A percentile compares a stretch with the other conserved stretches of the same genome.
These are phyloP conservation scores for Obba rivulosa DNA, from an alignment of 768 basidiomycete genomes.

Conservation along the genomic window DNA sequence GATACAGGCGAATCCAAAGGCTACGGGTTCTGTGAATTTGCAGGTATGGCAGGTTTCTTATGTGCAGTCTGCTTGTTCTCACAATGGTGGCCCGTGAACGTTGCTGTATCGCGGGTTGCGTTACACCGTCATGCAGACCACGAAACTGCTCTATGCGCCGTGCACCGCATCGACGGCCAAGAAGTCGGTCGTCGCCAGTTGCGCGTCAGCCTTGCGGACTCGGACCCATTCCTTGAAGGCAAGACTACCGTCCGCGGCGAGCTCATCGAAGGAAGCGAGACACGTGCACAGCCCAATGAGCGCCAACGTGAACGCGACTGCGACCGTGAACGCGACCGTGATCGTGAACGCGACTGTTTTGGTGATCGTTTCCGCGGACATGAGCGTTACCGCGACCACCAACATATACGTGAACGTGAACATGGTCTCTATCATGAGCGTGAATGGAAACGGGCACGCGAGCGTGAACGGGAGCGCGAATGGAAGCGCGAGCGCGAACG, in stretches of 20 bases:
- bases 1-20: conserved; percentile 94
- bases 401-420: no score
- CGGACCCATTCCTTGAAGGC: conserved; percentile 87
- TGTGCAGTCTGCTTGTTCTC: background rate
- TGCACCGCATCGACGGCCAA: conserved; percentile 90
- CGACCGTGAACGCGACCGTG: no score
- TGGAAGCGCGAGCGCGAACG: no score
- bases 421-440: no score
- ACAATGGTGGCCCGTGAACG: background rate
- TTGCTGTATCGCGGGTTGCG: background rate
- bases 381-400: no score
- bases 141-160: conserved; percentile 92
- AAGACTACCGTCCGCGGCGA: conserved; percentile 86
- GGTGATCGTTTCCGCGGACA: no score
- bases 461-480: no score
- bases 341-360: no score
- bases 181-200: conserved; percentile 90
- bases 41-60: conserved; percentile 52
- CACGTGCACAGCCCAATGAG: conserved; percentile 46
- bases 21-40: conserved; percentile 91
- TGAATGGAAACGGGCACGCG: no score
- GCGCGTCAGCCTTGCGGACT: conserved; percentile 91
- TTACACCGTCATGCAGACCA: conserved; percentile 82
- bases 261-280: conserved; percentile 65
- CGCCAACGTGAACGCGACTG: conserved; percentile 34